Evolutionary conservation across 2,329 filamentous ascomycete species (phyloP).

Genomic region (Penicillium aurantiogriseum): DNA sequence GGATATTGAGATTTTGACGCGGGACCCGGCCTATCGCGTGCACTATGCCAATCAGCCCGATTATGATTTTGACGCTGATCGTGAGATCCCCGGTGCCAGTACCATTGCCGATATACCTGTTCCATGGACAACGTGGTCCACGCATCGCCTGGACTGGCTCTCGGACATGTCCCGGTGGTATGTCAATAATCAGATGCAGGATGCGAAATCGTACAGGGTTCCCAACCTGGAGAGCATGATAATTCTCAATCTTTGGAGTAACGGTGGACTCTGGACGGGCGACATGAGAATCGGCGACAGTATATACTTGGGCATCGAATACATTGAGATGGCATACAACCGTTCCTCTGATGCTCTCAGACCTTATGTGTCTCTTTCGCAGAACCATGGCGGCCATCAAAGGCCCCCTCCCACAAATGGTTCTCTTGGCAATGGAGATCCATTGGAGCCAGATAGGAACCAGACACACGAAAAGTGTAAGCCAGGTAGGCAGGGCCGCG

Average conservation of each 20-base stretch:
- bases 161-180: conserved; percentile 38
- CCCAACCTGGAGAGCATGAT: conserved; percentile 39
- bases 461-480: neutral
- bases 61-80: conserved; percentile 36
- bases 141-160: conserved; percentile 45
- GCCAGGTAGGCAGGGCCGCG: conserved; percentile 3
- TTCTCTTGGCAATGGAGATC: neutral
- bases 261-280: conserved; percentile 44
- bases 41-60: conserved; percentile 47
- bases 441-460: neutral
- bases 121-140: conserved; percentile 43
- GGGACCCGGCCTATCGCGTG: conserved; percentile 44
- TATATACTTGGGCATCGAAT: conserved; percentile 42
- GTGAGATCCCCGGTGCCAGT: conserved; percentile 35
- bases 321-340: conserved; percentile 45
- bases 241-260: conserved; percentile 45
- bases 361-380: conserved; percentile 4
- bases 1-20: conserved; percentile 55
- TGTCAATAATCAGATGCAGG: conserved; percentile 31
- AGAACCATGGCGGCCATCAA: conserved; percentile 19
- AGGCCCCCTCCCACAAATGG: neutral
- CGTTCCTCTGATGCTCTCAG: conserved; percentile 21
- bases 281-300: conserved; percentile 40
- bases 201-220: conserved; percentile 37
- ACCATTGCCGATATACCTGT: conserved; percentile 30